These are phyloP conservation scores for Cladophialophora psammophila DNA, from an alignment of 2,329 filamentous ascomycete species.

Conservation along the genomic window DNA sequence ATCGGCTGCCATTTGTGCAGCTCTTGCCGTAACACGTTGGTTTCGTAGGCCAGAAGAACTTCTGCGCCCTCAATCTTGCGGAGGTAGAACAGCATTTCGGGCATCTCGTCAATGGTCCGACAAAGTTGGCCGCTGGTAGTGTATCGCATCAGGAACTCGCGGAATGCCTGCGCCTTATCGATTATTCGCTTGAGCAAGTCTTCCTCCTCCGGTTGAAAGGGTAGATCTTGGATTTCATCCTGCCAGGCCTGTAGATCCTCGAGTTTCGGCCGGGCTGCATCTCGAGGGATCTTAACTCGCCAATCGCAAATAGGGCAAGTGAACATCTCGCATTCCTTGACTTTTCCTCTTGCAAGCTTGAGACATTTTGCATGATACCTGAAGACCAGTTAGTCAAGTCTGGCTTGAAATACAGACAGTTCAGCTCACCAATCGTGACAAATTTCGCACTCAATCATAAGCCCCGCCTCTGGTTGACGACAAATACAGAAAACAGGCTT, in stretches of 20 bases:
- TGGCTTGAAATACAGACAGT: neutral
- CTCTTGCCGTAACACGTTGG: slow-evolving; percentile 97
- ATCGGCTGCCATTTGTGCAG: slow-evolving; percentile 94
- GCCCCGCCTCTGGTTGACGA: slow-evolving; percentile 87
- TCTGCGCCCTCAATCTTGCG: slow-evolving; percentile 98
- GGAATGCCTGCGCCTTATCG: slow-evolving; percentile 81
- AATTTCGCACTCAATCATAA: slow-evolving; percentile 99
- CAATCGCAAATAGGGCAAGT: slow-evolving; percentile 98
- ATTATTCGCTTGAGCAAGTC: slow-evolving; percentile 85
- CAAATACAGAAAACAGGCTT: slow-evolving; percentile 97
- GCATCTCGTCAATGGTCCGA: slow-evolving; percentile 83
- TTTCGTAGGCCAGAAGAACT: slow-evolving; percentile 87
- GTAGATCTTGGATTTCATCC: slow-evolving; percentile 78
- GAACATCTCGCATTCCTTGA: slow-evolving; percentile 98
- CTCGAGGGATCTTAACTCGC: slow-evolving; percentile 93
- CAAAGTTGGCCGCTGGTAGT: slow-evolving; percentile 74
- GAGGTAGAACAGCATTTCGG: slow-evolving; percentile 91
- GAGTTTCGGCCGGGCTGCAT: slow-evolving; percentile 92
- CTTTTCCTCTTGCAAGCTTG: slow-evolving; percentile 95
- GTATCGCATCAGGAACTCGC: slow-evolving; percentile 79
- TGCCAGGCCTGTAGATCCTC: slow-evolving; percentile 87
- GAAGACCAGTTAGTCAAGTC: slow-evolving; percentile 41
- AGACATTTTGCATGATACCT: slow-evolving; percentile 98
- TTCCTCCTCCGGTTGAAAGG: slow-evolving; percentile 96
- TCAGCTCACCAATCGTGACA: slow-evolving; percentile 90